Evolutionary conservation across 2,329 filamentous ascomycete genomes (phyloP), one percentile per base, ranked within the genome.

Genomic region (Colletotrichum lindemuthianum): DNA sequence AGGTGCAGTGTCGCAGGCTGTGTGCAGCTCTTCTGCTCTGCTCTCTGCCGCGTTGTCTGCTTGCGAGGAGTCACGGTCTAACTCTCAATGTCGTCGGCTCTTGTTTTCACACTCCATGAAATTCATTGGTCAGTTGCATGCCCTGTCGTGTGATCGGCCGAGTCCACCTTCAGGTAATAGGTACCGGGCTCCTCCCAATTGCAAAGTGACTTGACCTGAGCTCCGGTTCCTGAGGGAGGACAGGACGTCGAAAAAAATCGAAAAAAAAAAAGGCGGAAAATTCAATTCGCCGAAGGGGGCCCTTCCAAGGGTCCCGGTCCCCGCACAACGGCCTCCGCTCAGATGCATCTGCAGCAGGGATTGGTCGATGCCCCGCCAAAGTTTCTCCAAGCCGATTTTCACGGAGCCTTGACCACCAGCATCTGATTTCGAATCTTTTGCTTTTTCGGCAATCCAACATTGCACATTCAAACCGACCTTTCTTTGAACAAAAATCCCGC

Each of bases 291-390:
- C 63, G 63, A 51, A 4, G 11, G n/a, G 11, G n/a, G 11, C 34
- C 51, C 52, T 52, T 59, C 40, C 37, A 51, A 34, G 11, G 33
- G 40, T 50, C 58, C 58, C 16, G 24, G 24, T 24, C 47, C 41
- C 12, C 43, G 52, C 32, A 49, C 32, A 15, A 8, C 9, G 47
- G 39, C 3, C 16, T n/a, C 58, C 58, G 48, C 56, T 63, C 15
- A 41, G 52, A 65, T 63, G 63, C 59, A 63, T 63, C 52, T 43
- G 47, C 47, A 47, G 47, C 63, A 65, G 52, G 63, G 63, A 65
- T 65, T 65, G 63, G 63, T 57, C 32, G 63, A 41, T 59, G 65
- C 63, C 66, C 66, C 66, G 63, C 66, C 65, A 64, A 68, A 68
- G 66, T 68, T 66, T 68, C 59, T 60, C 64, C 47, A 60, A 59